A percentile compares a stretch with the other conserved stretches of the same genome.
Conservation (phyloP, 1,139 yeast species). For the Zygoascus sp. region DNA sequence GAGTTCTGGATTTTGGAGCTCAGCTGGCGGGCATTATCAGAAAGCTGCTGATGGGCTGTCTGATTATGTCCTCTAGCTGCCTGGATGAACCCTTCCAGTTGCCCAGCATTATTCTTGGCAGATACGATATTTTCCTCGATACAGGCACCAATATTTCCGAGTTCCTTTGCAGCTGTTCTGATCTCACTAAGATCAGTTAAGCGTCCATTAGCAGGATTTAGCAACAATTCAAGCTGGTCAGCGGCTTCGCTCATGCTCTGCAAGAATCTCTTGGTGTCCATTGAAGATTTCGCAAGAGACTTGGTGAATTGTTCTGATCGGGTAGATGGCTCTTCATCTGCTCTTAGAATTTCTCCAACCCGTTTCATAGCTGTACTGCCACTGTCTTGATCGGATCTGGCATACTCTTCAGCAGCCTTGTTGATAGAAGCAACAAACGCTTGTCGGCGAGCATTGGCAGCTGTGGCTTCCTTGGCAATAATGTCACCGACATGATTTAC, state of each 20-base stretch:
- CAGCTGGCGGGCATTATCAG: constrained; percentile 11
- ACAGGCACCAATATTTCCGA: constrained; percentile 6
- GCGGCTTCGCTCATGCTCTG: neutral
- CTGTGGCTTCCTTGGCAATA: constrained; percentile 13
- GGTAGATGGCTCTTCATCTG: neutral
- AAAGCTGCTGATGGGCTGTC: constrained; percentile 8
- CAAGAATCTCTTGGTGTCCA: neutral
- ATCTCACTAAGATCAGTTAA: neutral
- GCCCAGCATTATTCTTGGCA: constrained; percentile 8
- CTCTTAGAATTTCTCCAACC: constrained; percentile 5
- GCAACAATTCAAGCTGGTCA: neutral
- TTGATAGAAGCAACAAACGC: constrained; percentile 13
- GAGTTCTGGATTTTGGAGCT: constrained; percentile 13
- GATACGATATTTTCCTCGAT: constrained; percentile 5
- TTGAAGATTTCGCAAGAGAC: constrained; percentile 2
- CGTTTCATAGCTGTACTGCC: neutral
- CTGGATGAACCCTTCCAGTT: constrained; percentile 9
- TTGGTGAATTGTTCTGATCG: neutral
- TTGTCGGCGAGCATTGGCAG: constrained; percentile 13
- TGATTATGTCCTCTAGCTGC: constrained; percentile 10
- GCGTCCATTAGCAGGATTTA: neutral
- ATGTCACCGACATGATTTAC: constrained; percentile 11
- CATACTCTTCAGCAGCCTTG: constrained; percentile 13
- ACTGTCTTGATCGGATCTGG: constrained; percentile 6
- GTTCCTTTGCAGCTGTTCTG: constrained; percentile 4